Base-by-base conservation (phyloP, 345 rosid genomes). In the Brassica rapa region DNA sequence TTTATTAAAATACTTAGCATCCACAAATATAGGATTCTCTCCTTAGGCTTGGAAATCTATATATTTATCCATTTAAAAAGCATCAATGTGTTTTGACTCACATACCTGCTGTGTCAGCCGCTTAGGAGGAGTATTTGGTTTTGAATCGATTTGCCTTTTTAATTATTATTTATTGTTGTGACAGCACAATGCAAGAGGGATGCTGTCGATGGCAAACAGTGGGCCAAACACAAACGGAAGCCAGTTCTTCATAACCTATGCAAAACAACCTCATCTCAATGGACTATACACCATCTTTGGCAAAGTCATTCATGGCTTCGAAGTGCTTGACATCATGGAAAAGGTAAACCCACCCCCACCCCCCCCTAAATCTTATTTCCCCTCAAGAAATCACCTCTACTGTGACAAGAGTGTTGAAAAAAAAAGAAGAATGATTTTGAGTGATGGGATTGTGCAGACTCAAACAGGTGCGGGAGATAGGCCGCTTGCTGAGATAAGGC, bases 211-310 rank as follows among this genome's bases (percentile, higher is more conserved):
- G 99, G 99, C 99, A 64, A 91, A 95, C 79, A 95, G 96, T 67
- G 98, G 99, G 16, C 96, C 99, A 57, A 93, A 96, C 77, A 96
- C 99, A 30, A 93, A 91, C 16, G 99, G 94, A 73, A 93, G 98
- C 88, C 99, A 96, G 78, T 96, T 96, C 83, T 96, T 96, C 83
- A 65, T 96, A 14, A 49, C 85, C 15, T 96, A 89, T 56, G 97
- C 91, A 5, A 93, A 96, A 85, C 98, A 93, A 78, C 99, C 98
- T 21, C 98, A 96, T 86, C 97, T 96, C 59, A 93, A 96, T 79
- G 99, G 99, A 69, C 69, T 89, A 65, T 93, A 96, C 89, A 93
- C 99, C 12, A 81, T 93, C 62, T 90, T 96, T 66, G 99, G 99
- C 82, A 87, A 80, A 82, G 99, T 96, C 71, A 96, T 96, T 80